These are phyloP conservation scores for Alternaria panax DNA, from an alignment of 2,329 filamentous ascomycete genomes.

Conservation along the genomic window DNA sequence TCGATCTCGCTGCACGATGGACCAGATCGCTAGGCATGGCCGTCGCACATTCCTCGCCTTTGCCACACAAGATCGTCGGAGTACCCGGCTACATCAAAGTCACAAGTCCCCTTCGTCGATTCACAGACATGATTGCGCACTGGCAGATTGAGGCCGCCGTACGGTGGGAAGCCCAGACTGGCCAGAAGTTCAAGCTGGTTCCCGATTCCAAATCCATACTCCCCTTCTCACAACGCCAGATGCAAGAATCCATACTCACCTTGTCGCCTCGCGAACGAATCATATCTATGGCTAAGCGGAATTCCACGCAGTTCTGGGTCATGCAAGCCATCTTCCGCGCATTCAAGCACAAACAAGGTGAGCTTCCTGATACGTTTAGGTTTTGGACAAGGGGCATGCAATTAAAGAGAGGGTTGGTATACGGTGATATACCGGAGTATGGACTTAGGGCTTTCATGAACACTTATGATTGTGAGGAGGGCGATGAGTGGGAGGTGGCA, in stretches of 20 bases:
- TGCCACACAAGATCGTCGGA: constrained; percentile 61
- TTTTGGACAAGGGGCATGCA: constrained; percentile 26
- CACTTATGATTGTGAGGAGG: constrained; percentile 32
- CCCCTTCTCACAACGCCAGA: constrained; percentile 58
- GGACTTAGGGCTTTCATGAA: constrained; percentile 21
- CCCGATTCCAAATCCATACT: constrained; percentile 43
- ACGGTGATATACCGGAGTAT: constrained; percentile 30
- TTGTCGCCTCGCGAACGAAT: constrained; percentile 54
- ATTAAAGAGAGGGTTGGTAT: neutral
- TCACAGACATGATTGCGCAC: constrained; percentile 66
- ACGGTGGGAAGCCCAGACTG: constrained; percentile 60
- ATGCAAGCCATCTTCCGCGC: constrained; percentile 64
- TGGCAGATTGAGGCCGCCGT: constrained; percentile 71
- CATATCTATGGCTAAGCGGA: constrained; percentile 49
- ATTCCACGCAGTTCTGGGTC: constrained; percentile 58
- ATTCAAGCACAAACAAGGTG: constrained; percentile 62
- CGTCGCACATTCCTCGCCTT: constrained; percentile 56
- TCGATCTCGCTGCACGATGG: constrained; percentile 53
- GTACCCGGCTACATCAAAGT: constrained; percentile 63
- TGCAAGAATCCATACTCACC: constrained; percentile 59
- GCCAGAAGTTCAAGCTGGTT: constrained; percentile 50
- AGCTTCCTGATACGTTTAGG: constrained; percentile 58
- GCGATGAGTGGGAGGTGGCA: constrained; percentile 58
- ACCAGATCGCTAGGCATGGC: constrained; percentile 52
- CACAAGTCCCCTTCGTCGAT: constrained; percentile 68